Percentiles rank a stretch among this genome's conserved stretches.
phyloP scores from a whole-genome alignment of 2,329 filamentous ascomycete genomes.

The Claviceps pazoutovae region DNA sequence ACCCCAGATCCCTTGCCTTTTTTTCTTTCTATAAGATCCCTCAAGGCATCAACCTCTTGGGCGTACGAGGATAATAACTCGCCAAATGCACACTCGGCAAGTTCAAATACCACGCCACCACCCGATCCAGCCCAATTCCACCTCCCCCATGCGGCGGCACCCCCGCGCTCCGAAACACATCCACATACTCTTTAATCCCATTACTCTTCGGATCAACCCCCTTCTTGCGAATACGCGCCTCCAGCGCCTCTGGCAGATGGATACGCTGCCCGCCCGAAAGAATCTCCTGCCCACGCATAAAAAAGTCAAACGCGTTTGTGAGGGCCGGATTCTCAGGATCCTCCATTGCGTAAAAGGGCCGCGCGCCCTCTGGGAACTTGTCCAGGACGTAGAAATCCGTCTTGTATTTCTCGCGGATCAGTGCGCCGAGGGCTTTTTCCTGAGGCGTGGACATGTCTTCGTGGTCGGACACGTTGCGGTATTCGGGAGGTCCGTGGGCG shows the following conservation, averaged over 20 bases:
- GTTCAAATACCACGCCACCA: constrained; percentile 54
- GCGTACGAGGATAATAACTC: constrained; percentile 44
- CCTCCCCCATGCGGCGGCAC: constrained; percentile 84
- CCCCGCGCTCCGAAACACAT: constrained; percentile 66
- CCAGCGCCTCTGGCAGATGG: constrained; percentile 62
- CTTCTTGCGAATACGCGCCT: constrained; percentile 61
- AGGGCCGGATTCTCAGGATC: constrained; percentile 16
- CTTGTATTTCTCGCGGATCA: constrained; percentile 77
- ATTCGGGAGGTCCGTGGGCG: constrained; percentile 56
- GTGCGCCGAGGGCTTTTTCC: constrained; percentile 75
- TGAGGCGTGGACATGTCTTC: constrained; percentile 72
- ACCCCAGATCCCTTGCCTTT: no score
- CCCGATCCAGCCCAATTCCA: constrained; percentile 78
- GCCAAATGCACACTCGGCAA: constrained; percentile 46
- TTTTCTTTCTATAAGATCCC: no score
- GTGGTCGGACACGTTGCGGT: constrained; percentile 53
- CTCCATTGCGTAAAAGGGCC: constrained; percentile 58
- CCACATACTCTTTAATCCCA: constrained; percentile 82
- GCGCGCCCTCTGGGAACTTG: constrained; percentile 64
- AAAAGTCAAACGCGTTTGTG: constrained; percentile 65
- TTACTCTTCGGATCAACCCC: constrained; percentile 63
- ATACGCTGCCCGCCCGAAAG: constrained; percentile 87
- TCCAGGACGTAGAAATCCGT: constrained; percentile 96
- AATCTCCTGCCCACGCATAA: constrained; percentile 86
- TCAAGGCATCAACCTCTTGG: constrained; percentile 42